These are phyloP conservation scores for Clarkia xantiana DNA, from an alignment of 345 rosid genomes.

Conservation along the genomic window DNA sequence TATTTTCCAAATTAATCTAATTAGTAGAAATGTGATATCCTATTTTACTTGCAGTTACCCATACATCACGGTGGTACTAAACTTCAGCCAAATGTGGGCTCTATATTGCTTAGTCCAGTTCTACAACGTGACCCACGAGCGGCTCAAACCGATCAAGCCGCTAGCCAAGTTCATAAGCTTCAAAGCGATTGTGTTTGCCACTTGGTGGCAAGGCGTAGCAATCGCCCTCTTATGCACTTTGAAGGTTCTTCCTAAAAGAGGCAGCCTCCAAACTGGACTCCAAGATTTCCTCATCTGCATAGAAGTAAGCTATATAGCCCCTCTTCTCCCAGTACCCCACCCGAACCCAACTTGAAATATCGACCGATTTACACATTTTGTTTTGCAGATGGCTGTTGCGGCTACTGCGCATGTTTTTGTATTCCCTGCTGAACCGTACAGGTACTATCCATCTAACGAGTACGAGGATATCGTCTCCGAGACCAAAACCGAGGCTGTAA, in stretches of 20 bases:
- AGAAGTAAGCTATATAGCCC: conserved; percentile 57
- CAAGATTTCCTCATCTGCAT: conserved; percentile 79
- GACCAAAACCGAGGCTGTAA: conserved; percentile 26
- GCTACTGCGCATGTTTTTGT: conserved; percentile 71
- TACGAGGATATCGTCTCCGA: conserved; percentile 25
- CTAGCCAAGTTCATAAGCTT: conserved; percentile 84
- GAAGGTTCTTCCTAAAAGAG: conserved; percentile 48
- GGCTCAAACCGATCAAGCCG: conserved; percentile 62
- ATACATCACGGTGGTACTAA: conserved; percentile 49
- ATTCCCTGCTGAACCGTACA: conserved; percentile 54
- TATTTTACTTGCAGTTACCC: conserved; percentile 45
- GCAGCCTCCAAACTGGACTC: conserved; percentile 36
- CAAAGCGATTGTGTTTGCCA: conserved; percentile 84
- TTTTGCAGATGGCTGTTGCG: conserved; percentile 66
- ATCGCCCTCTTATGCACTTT: conserved; percentile 49
- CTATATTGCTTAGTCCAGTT: conserved; percentile 79
- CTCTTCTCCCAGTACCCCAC: no score
- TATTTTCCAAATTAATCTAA: no score
- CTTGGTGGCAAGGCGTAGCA: conserved; percentile 96
- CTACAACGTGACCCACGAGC: conserved; percentile 65
- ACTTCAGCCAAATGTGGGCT: conserved; percentile 98
- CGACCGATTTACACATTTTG: not conserved
- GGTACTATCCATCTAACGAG: conserved; percentile 21
- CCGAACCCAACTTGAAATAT: no score
- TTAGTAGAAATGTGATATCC: not conserved